Base-by-base conservation (phyloP, 2,329 filamentous ascomycete species). In the Pezicula neosporulosa region DNA sequence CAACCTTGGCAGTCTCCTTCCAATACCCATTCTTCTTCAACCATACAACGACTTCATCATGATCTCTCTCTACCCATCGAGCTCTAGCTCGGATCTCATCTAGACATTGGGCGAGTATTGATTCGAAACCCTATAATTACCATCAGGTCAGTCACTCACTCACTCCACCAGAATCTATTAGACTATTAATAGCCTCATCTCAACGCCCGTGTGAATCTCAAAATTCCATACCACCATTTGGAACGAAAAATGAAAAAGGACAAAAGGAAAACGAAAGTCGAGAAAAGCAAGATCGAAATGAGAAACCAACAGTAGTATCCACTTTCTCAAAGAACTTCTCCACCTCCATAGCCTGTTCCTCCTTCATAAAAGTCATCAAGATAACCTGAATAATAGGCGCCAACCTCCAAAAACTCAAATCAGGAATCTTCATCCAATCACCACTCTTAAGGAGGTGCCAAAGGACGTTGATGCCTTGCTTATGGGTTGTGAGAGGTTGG, bases 11-110 rank as follows among this genome's bases (percentile, higher is more conserved):
- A 9, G 28, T 3, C 6, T 30, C 28, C 28, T 30, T 30, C 28
- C 28, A 30, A 30, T 30, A 30, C 28, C 56, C 52, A 48, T 57
- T 47, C n/a, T 18, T 33, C 28, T 44, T 51, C 41, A 56, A 44
- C 57, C 57, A 60, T 6, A 38, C 30, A 24, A 39, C 38, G 6
- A 60, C 24, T 49, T 58, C 52, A 16, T 54, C 49, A 28, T 30
- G 35, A 39, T 60, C 57, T 38, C 53, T 42, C 30, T 60, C 56
- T 21, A 54, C 19, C 55, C 55, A 60, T 4, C 12, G 19, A 6
- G 41, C 46, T 37, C 48, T 55, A 4, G 45, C 50, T 35, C 42
- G 38, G 13, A 57, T 45, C 19, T 21, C 47, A 38, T 59, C 53
- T 13, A 57, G 47, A 24, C 43, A 38, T 27, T 46, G 38, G 33